Base-by-base conservation (phyloP, 2,329 filamentous ascomycete genomes). In the Leptographium radiaticola region DNA sequence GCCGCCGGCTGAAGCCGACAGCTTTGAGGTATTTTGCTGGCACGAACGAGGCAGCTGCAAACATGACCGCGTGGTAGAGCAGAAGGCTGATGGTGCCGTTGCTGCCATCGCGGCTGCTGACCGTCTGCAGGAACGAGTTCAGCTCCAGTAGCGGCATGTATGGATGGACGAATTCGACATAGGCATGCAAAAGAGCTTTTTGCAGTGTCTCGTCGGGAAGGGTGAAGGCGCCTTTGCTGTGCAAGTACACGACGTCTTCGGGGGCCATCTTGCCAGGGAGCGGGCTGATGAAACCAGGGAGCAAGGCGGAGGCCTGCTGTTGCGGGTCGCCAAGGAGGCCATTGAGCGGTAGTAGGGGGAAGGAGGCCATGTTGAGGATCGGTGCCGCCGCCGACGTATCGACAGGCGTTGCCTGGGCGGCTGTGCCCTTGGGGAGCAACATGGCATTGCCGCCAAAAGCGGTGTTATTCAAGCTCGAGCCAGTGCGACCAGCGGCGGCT, bases 41-140 rank as follows among this genome's bases (percentile, higher is more conserved):
- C 55, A 95, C 84, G 65, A 93, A 95, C 0, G 90, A 89, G 2
- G 87, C 87, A 1, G 87, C 89, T 1, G 89, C 85, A 66, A 96
- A 97, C 88, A 96, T 95, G 63, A 95, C 85, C 12, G 90, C 87
- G 65, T 96, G 91, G 68, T 95, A 96, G 2, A 96, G 72, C 55
- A 96, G 79, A 61, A 97, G 72, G 70, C 90, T 95, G 62, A 89
- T 76, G 64, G 82, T 83, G 11, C 84, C 83, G 60, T 80, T 75
- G 48, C 77, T 74, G 15, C 86, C 87, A 65, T 93, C 85, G 12
- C 76, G 74, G 55, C 75, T 73, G 61, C 83, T 80, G 59, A 89
- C 75, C 46, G 78, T 75, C 50, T 71, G 64, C 55, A 85, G 63
- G 60, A 84, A 76, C 65, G 80, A 69, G 66, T 81, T 68, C 63